phyloP scores from a whole-genome alignment of 2,329 filamentous ascomycete genomes.

The Diplodia mutila region DNA sequence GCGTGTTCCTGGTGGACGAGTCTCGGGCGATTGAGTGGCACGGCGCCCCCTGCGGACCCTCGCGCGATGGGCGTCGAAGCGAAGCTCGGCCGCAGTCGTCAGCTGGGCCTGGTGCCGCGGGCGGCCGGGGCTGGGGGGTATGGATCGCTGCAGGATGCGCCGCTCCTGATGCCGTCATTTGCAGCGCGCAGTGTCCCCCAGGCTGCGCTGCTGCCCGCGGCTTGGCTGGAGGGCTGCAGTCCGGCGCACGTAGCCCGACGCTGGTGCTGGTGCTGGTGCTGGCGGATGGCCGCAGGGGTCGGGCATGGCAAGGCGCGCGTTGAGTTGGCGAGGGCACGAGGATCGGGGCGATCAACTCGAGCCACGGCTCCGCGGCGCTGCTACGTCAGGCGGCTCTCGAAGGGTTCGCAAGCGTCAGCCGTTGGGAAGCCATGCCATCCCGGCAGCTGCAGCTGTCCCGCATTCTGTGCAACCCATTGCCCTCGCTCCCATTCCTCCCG shows the following conservation, averaged over 20 bases:
- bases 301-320: slow-evolving; percentile 12
- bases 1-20: background rate
- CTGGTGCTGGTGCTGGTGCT: background rate
- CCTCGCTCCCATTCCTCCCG: slow-evolving; percentile 9
- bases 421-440: slow-evolving; percentile 19
- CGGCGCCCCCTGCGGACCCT: slow-evolving; percentile 10
- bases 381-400: slow-evolving; percentile 25
- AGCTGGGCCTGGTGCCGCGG: slow-evolving; percentile 1
- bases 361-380: slow-evolving; percentile 8
- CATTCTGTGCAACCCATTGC: slow-evolving; percentile 23
- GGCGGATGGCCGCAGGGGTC: slow-evolving; percentile 14
- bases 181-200: background rate
- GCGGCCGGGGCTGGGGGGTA: background rate
- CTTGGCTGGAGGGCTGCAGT: background rate
- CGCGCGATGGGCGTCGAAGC: background rate
- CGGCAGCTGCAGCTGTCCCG: slow-evolving; percentile 22
- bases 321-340: slow-evolving; percentile 5
- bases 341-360: slow-evolving; percentile 20
- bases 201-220: background rate
- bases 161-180: slow-evolving; percentile 8
- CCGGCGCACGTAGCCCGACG: background rate
- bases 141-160: slow-evolving; percentile 5
- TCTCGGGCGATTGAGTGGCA: slow-evolving; percentile 1
- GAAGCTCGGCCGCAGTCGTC: background rate
- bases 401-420: slow-evolving; percentile 22